Conservation (phyloP, 169 alveolate species). For the Cryptosporidium meleagridis region DNA sequence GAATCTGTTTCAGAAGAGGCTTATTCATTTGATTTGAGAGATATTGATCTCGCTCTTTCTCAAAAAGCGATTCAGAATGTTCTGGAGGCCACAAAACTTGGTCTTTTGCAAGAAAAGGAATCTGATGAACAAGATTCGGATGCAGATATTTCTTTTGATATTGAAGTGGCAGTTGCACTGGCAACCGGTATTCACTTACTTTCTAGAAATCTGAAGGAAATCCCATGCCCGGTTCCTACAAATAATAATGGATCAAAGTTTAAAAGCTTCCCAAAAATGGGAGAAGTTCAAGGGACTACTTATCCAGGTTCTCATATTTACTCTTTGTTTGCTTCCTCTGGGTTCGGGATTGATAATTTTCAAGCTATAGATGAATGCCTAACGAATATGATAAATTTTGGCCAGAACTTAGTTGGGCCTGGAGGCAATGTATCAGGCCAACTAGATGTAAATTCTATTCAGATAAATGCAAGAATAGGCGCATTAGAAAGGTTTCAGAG, state of each 20-base stretch:
- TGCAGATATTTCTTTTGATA: slow-evolving; percentile 62
- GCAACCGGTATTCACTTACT: slow-evolving; percentile 62
- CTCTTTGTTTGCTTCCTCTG: slow-evolving; percentile 61
- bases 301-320: slow-evolving; percentile 52
- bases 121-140: slow-evolving; percentile 26
- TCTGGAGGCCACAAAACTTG: slow-evolving; percentile 56
- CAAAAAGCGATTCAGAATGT: slow-evolving; percentile 76
- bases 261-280: slow-evolving; percentile 8
- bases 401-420: slow-evolving; percentile 43
- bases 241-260: neutral
- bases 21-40: slow-evolving; percentile 81
- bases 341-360: slow-evolving; percentile 50
- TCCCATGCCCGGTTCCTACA: slow-evolving; percentile 27
- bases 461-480: slow-evolving; percentile 76
- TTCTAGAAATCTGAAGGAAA: slow-evolving; percentile 23
- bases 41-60: slow-evolving; percentile 79
- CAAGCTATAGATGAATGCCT: slow-evolving; percentile 68
- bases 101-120: slow-evolving; percentile 30
- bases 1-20: slow-evolving; percentile 90
- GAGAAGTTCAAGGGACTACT: slow-evolving; percentile 43
- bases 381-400: slow-evolving; percentile 62
- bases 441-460: slow-evolving; percentile 18
- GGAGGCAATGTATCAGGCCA: slow-evolving; percentile 14
- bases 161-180: slow-evolving; percentile 50
- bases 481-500: slow-evolving; percentile 78